phyloP scores from a whole-genome alignment of 1,284 basidiomycete species.

The Ustilago cynodontis region DNA sequence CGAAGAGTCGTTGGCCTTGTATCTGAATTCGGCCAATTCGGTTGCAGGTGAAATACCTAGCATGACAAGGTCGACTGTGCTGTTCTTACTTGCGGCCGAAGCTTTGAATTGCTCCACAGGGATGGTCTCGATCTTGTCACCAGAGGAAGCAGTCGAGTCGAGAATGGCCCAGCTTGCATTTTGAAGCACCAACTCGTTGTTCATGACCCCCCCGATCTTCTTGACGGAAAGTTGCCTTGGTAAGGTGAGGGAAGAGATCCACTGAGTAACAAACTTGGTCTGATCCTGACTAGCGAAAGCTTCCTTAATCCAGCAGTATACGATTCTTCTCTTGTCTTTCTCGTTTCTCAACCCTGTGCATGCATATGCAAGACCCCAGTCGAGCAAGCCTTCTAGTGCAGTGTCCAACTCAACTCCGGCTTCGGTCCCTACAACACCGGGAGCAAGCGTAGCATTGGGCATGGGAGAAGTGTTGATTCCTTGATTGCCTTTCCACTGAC shows the following conservation, averaged over 20 bases:
- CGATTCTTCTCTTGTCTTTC: slow-evolving; percentile 19
- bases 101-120: slow-evolving; percentile 16
- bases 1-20: slow-evolving; percentile 21
- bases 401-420: slow-evolving; percentile 24
- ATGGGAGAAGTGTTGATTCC: slow-evolving; percentile 4
- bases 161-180: slow-evolving; percentile 42
- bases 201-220: slow-evolving; percentile 17
- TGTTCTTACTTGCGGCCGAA: not conserved
- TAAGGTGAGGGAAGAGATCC: slow-evolving; percentile 28
- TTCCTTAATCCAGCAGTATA: slow-evolving; percentile 46
- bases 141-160: slow-evolving; percentile 10
- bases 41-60: slow-evolving; percentile 26
- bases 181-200: slow-evolving; percentile 23
- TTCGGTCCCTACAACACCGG: slow-evolving; percentile 5
- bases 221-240: slow-evolving; percentile 37
- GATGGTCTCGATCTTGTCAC: slow-evolving; percentile 20
- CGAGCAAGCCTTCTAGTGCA: slow-evolving; percentile 23
- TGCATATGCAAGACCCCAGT: slow-evolving; percentile 42
- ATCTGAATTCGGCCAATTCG: slow-evolving; percentile 21
- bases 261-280: slow-evolving; percentile 32
- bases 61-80: slow-evolving; percentile 32
- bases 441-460: slow-evolving; percentile 21
- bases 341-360: slow-evolving; percentile 30
- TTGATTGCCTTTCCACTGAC: slow-evolving; percentile 20
- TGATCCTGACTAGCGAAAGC: slow-evolving; percentile 29